These are phyloP conservation scores for Azolla pinnata DNA, from an alignment of 75 land plant species.

Conservation along the genomic window DNA sequence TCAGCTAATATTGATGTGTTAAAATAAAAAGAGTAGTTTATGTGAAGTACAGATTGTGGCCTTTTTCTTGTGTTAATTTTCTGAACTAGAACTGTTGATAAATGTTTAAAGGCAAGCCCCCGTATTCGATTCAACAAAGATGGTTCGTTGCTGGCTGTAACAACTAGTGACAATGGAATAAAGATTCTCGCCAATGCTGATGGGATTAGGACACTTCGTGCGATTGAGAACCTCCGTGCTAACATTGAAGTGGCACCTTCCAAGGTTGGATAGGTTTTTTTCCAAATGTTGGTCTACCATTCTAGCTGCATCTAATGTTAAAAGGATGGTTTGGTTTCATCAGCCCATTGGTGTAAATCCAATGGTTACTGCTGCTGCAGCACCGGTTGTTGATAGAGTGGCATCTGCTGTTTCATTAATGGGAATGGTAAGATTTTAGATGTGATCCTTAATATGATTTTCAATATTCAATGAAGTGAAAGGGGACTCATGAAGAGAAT, in stretches of 20 bases:
- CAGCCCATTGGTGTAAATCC: constrained; percentile 50
- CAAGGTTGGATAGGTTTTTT: constrained; percentile 32
- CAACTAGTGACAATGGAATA: constrained; percentile 71
- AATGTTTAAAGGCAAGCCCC: constrained; percentile 44
- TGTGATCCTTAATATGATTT: neutral
- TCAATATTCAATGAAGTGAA: neutral
- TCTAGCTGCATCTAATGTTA: neutral
- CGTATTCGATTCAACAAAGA: constrained; percentile 80
- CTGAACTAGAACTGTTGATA: too few relatives aligned
- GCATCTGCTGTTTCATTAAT: constrained; percentile 45
- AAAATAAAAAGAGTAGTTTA: too few relatives aligned
- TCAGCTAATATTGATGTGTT: neutral
- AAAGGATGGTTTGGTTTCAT: constrained; percentile 4
- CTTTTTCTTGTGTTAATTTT: too few relatives aligned
- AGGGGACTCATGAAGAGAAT: neutral
- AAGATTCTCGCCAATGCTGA: constrained; percentile 76
- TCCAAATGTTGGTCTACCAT: neutral
- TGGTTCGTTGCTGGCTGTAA: constrained; percentile 76
- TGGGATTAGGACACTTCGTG: constrained; percentile 48
- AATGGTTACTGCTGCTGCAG: constrained; percentile 30
- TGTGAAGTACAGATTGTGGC: too few relatives aligned
- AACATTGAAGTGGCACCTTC: constrained; percentile 38
- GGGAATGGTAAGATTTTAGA: constrained; percentile 29
- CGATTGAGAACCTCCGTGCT: constrained; percentile 37
- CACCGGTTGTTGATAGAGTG: constrained; percentile 40